Base-by-base conservation (phyloP, 331 rosid genomes). In the Rhamnella rubrinervis region DNA sequence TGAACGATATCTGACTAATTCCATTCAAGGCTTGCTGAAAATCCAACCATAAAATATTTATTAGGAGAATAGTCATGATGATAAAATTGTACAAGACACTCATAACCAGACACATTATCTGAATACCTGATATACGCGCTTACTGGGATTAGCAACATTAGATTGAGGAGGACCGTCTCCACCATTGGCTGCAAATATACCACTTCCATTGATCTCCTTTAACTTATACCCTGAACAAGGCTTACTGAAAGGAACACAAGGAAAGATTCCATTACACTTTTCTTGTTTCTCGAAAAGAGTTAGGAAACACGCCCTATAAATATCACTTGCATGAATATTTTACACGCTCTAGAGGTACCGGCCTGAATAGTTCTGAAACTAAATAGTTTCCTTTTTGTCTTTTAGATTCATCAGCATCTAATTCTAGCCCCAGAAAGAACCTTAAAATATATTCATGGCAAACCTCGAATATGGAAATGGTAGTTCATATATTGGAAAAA, bases 1-100 rank as follows among this genome's bases (percentile, higher is more conserved):
- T 73, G 84, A 91, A 89, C 41, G 96, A 87, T 84, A 93, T 91
- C 81, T 89, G 97, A 68, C 97, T 91, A 15, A 84, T 68, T 82
- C 95, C 95, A 47, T 76, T 82, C 67, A 67, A 41, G 69, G 87
- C 80, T 83, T 91, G 90, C 95, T 93, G 95, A 81, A 59, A 80
- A 61, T 63, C 26, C 31, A 64, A 35, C 26, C 46, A 13, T 71
- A 28, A 40, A 37, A 17, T 46, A 59, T 77, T 39, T 47, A 75
- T 15, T 18, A 21, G 18, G 49, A 72, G 57, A 69, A 63, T 15
- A 21, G 17, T 47, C 21, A 75, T 38, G 28, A 59, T 60, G 35
- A 50, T 25, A 25, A 68, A 51, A 55, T 66, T 46, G 49, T 53
- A 51, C 40, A 38, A 41, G 18, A 26, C 55, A 53, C 52, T 19